Base-by-base conservation (phyloP, 768 basidiomycete species). In the Cystofilobasidium capitatum region DNA sequence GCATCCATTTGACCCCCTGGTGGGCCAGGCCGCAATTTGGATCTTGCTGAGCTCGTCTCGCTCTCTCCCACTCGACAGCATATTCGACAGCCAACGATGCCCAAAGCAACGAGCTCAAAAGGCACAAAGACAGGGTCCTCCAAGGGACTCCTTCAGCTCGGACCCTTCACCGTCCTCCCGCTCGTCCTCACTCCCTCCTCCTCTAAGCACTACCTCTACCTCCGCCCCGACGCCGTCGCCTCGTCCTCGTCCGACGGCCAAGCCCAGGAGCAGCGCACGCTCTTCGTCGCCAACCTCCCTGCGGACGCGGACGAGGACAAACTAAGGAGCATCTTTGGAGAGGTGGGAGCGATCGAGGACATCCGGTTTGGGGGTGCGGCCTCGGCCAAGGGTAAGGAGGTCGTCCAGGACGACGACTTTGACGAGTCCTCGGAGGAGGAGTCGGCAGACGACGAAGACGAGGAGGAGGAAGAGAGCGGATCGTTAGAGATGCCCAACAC, bases 261-360 rank as follows among this genome's bases (percentile, higher is more conserved):
- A 13, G 66, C 62, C 26, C 69, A 39, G 39, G 69, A 83, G 37
- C 84, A 82, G 20, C 82, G 91, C 51, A 93, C 91, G 0, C 80
- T 94, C 13, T 97, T 97, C 73, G 78, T 93, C 2, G 88, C 88
- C 64, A 96, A 97, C 72, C 78, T 93, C 7, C 91, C 93, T 1
- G 86, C 90, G 64, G 91, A 94, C 75, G 84, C 89, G 3, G 88
- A 89, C 0, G 88, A 89, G 71, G 81, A 88, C 42, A 89, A 91
- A 73, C 77, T 96, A 0, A 79, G 84, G 2, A 77, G 83, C 14
- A 79, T 96, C n/a, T 93, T 93, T 80, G 86, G 86, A 73, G 73
- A 81, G 29, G 84, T 82, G 64, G 91, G 92, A 29, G 85, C 85
- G 0, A 81, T 93, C 22, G 92, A 94, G 76, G 80, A 80, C 58